phyloP scores from a whole-genome alignment of 108 stramenopile species.

The Discostella stelligeroides region DNA sequence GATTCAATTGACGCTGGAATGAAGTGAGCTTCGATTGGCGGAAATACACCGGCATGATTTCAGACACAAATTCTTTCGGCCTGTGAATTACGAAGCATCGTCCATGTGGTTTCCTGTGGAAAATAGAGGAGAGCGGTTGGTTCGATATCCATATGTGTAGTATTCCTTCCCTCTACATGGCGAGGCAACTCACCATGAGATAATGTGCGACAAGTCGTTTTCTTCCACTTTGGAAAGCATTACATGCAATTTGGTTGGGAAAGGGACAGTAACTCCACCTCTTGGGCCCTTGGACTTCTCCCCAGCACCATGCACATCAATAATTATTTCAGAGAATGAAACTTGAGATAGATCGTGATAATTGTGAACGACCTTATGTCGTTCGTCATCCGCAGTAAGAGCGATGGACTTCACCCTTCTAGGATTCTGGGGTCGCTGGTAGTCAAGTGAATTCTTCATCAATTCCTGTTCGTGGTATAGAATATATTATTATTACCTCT shows the following conservation, averaged over 20 bases:
- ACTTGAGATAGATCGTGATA: neutral
- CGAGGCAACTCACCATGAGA: constrained; percentile 59
- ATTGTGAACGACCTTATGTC: neutral
- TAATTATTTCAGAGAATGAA: neutral
- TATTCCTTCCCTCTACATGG: neutral
- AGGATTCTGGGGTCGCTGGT: neutral
- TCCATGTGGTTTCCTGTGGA: constrained; percentile 63
- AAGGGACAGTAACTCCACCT: constrained; percentile 63
- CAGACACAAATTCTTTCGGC: constrained; percentile 65
- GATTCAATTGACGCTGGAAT: constrained; percentile 90
- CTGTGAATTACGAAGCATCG: constrained; percentile 72
- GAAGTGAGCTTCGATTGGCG: constrained; percentile 83
- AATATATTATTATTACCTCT: too few species aligned
- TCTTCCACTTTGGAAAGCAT: constrained; percentile 66
- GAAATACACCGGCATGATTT: constrained; percentile 90
- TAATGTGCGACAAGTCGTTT: constrained; percentile 52
- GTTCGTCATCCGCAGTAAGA: neutral
- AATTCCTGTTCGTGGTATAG: too few species aligned
- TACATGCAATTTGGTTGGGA: constrained; percentile 69
- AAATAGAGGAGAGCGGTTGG: neutral
- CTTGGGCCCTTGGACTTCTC: constrained; percentile 42
- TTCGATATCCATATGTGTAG: neutral
- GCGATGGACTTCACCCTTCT: neutral
- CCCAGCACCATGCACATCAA: neutral
- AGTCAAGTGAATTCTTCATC: neutral